Evolutionary conservation across 1,284 basidiomycete species (phyloP).

Genomic region (Ganoderma meredithae): DNA sequence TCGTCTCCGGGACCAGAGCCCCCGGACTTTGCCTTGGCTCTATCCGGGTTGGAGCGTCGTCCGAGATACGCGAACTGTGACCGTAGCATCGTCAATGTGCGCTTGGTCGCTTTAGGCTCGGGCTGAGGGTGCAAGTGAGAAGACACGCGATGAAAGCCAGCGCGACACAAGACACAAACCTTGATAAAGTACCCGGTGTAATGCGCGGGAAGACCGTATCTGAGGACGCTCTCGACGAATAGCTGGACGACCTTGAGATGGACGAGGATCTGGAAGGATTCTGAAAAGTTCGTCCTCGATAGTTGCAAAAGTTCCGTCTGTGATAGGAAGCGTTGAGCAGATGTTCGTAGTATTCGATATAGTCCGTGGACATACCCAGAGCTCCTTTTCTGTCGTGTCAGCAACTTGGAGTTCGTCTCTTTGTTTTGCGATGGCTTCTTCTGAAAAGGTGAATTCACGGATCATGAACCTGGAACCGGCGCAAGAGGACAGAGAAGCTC

Average conservation of each 20-base stretch:
- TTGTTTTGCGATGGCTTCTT: slow-evolving; percentile 85
- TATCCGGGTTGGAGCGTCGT: slow-evolving; percentile 64
- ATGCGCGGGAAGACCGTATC: slow-evolving; percentile 95
- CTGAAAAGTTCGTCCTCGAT: slow-evolving; percentile 95
- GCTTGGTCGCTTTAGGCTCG: slow-evolving; percentile 86
- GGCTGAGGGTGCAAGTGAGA: slow-evolving; percentile 60
- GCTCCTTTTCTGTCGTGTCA: slow-evolving; percentile 92
- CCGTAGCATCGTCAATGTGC: slow-evolving; percentile 79
- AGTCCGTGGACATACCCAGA: slow-evolving; percentile 70
- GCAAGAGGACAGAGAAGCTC: background rate
- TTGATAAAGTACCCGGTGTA: slow-evolving; percentile 87
- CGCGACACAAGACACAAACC: slow-evolving; percentile 51
- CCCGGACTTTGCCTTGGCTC: slow-evolving; percentile 46
- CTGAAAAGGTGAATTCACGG: slow-evolving; percentile 94
- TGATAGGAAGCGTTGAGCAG: background rate
- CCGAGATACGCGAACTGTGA: slow-evolving; percentile 85
- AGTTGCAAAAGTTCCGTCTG: slow-evolving; percentile 95
- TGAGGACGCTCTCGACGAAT: slow-evolving; percentile 94
- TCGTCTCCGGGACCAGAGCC: slow-evolving; percentile 52
- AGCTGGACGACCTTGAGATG: slow-evolving; percentile 93
- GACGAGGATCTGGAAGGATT: slow-evolving; percentile 93
- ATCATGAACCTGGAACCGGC: slow-evolving; percentile 75
- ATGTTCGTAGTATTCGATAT: background rate
- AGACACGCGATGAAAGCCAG: background rate
- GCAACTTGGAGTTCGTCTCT: slow-evolving; percentile 83